Percentiles rank a stretch among this genome's conserved stretches.
These are phyloP conservation scores for Albizia julibrissin DNA, from an alignment of 306 rosid genomes.

Conservation along the genomic window DNA sequence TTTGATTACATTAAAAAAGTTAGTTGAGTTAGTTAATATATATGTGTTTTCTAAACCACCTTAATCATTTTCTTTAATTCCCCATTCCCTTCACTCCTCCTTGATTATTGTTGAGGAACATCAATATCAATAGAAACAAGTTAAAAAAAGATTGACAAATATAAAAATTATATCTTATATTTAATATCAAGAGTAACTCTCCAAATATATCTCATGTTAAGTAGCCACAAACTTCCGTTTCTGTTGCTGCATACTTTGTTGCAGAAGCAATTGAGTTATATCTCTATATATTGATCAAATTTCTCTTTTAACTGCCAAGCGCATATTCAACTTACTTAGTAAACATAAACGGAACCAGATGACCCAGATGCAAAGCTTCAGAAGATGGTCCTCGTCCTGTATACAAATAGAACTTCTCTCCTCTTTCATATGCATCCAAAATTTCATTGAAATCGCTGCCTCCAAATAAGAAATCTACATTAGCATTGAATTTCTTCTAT, in stretches of 20 bases:
- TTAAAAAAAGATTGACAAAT: too few relatives aligned
- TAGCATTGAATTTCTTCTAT: background rate
- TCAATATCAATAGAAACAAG: too few relatives aligned
- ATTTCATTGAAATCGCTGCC: conserved; percentile 74
- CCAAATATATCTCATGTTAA: too few relatives aligned
- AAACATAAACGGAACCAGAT: conserved; percentile 90
- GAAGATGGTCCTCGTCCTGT: conserved; percentile 96
- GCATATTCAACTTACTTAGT: conserved; percentile 54
- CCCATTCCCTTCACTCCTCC: too few relatives aligned
- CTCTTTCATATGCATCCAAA: conserved; percentile 71
- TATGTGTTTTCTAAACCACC: too few relatives aligned
- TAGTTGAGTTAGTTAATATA: too few relatives aligned
- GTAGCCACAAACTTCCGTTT: background rate
- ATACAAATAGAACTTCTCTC: conserved; percentile 84
- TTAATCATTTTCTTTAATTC: too few relatives aligned
- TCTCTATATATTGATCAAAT: too few relatives aligned
- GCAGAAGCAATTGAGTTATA: background rate
- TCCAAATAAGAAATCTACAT: background rate
- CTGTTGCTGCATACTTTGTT: background rate
- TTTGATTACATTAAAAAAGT: too few relatives aligned
- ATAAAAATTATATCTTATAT: too few relatives aligned
- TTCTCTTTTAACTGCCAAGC: background rate
- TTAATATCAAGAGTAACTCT: too few relatives aligned
- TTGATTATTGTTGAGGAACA: too few relatives aligned
- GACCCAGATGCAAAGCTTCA: conserved; percentile 92